These are phyloP conservation scores for Omphalea diandra DNA, from an alignment of 441 rosid genomes.

Conservation along the genomic window DNA sequence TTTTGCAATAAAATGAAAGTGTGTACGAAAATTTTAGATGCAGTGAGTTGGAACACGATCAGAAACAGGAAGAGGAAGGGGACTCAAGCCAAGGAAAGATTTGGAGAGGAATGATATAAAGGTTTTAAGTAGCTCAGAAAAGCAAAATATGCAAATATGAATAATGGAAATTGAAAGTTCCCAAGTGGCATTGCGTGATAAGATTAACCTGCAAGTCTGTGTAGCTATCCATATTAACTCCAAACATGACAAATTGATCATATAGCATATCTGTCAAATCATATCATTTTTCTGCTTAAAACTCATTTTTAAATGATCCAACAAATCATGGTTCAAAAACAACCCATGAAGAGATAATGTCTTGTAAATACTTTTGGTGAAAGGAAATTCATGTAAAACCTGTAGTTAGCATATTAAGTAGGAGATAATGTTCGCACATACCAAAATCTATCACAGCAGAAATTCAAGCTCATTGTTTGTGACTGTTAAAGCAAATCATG, in stretches of 20 bases:
- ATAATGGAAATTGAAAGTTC: neutral
- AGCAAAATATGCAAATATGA: neutral
- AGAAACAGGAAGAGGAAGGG: too few relatives aligned
- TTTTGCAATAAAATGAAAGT: too few relatives aligned
- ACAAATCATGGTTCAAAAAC: neutral
- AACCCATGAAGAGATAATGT: too few relatives aligned
- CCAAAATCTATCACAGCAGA: neutral
- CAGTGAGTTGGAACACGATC: too few relatives aligned
- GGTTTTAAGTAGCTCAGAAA: too few relatives aligned
- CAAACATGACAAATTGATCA: neutral
- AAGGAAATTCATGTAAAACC: neutral
- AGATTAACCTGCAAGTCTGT: neutral
- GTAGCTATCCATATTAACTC: neutral
- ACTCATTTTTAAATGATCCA: neutral
- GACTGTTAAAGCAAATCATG: conserved; percentile 14
- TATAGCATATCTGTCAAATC: neutral
- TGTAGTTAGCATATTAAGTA: conserved; percentile 3
- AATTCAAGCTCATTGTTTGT: neutral
- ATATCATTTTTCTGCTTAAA: neutral
- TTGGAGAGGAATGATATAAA: too few relatives aligned
- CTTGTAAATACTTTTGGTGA: neutral
- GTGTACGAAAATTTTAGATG: too few relatives aligned
- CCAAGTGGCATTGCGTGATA: neutral
- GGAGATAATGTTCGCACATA: neutral
- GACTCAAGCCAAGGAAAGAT: too few relatives aligned